Evolutionary conservation across 768 basidiomycete genomes (phyloP), one percentile per base, ranked within the genome.

Genomic region (Rhodocollybia butyracea): DNA sequence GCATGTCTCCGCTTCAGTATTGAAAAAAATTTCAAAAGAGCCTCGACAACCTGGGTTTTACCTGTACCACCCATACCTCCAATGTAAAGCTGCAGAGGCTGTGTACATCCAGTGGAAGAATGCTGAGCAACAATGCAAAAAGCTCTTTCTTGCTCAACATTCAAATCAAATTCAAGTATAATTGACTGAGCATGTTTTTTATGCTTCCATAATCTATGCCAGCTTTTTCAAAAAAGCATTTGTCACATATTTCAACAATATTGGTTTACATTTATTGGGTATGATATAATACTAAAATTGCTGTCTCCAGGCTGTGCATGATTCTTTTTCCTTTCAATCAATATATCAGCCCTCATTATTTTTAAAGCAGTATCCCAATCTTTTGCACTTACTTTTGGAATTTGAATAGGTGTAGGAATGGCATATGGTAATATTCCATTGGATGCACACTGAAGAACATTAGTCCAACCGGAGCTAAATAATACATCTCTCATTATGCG

Each of bases 31-130:
- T 46, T 3, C 2, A 62, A 50, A 10, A 68, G 3, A 17, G 70
- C 63, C 43, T 66, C 58, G 2, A 74, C 60, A 0, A 74, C 69
- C 29, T 67, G 65, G 0, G 66, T 61, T 54, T 73, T 74, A 0
- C 71, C 69, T 11, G 70, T 70, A 0, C 71, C 72, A 41, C 67
- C 70, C 57, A 67, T 64, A 3, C 72, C 72, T 19, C 66, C 69
- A 3, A 73, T 39, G 46, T 71, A 67, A 69, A 75, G 68, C 45
- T 59, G 59, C 0, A 75, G 46, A 19, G 63, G 69, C 0, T 63
- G 60, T 4, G 58, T 36, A 13, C 52, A 27, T 3, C 15, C 29
- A 11, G 10, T 12, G 22, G 47, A 26, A 3, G 60, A 52, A 62
- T 71, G 71, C 36, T 70, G 60, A 3, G 66, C 64, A 15, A 73